phyloP scores from a whole-genome alignment of 495 filamentous ascomycete species.

The Tuber aestivum region DNA sequence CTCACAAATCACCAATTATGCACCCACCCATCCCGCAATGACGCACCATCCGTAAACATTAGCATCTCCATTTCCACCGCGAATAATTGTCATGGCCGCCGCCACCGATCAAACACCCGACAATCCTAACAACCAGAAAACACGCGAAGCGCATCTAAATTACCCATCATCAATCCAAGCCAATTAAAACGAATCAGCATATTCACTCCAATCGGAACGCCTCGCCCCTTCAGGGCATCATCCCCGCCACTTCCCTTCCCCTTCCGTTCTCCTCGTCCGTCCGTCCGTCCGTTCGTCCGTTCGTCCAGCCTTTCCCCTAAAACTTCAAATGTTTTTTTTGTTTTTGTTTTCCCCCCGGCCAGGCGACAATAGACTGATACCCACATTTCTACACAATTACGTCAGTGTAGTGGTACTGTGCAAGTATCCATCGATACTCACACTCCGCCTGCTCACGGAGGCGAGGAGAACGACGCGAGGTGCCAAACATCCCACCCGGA shows the following conservation, averaged over 20 bases:
- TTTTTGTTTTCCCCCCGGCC: no score
- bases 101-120: background rate
- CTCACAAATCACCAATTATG: background rate
- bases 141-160: background rate
- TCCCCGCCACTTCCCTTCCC: background rate
- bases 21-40: background rate
- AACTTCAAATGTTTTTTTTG: background rate
- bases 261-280: background rate
- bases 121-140: background rate
- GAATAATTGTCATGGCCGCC: no score
- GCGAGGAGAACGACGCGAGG: background rate
- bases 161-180: background rate
- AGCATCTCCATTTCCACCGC: background rate
- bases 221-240: background rate
- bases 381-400: background rate
- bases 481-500: background rate
- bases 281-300: no score
- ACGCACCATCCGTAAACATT: background rate
- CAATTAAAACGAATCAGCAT: background rate
- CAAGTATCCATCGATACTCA: no score
- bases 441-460: background rate
- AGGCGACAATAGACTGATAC: no score
- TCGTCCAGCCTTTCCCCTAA: background rate
- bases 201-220: background rate
- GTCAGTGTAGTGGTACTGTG: no score